Base-by-base conservation (phyloP, 768 basidiomycete species). In the Fibroporia radiculosa region DNA sequence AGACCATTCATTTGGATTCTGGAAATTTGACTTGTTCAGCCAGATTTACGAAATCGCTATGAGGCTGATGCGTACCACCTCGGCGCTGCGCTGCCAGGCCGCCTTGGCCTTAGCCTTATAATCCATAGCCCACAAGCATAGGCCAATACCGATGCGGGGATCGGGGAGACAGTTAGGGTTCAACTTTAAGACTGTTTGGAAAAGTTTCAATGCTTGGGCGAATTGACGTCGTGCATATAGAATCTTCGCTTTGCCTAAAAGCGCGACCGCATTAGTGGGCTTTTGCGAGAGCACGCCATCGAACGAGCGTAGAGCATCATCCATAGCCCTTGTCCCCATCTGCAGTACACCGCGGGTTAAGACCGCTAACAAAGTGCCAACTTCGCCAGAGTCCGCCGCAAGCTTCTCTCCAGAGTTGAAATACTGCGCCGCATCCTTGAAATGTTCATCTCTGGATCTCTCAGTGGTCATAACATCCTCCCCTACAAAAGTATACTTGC, bases 121-220 rank as follows among this genome's bases (percentile, higher is more conserved):
- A 47, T 86, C 86, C 66, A 96, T 69, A 3, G 86, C 79, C 91
- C 90, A 98, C 18, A 92, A 69, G 63, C 95, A 97, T 4, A 99
- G 67, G 7, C 96, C 96, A 31, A 98, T 90, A 14, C 96, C 96
- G 46, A 98, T 85, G 6, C 96, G 79, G 26, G 96, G 95, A 62
- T 99, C 95, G 0, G 95, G 96, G 20, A 73, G 67, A 64, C 88
- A 92, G 14, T 73, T 65, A 0, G 95, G 93, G 44, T 79, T 81
- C 32, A 86, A 73, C 24, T 75, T 70, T 10, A 98, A 71, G 7
- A 93, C 83, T 38, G 81, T 79, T 60, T 97, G 95, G 61, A 95
- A 97, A 4, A 82, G 57, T 50, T 84, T 82, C 22, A 99, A 73
- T 3, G 96, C 84, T 36, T 84, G 80, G 20, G 80, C 73, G 55